phyloP scores from a whole-genome alignment of 2,329 filamentous ascomycete genomes.

The Ophiostoma sp. region DNA sequence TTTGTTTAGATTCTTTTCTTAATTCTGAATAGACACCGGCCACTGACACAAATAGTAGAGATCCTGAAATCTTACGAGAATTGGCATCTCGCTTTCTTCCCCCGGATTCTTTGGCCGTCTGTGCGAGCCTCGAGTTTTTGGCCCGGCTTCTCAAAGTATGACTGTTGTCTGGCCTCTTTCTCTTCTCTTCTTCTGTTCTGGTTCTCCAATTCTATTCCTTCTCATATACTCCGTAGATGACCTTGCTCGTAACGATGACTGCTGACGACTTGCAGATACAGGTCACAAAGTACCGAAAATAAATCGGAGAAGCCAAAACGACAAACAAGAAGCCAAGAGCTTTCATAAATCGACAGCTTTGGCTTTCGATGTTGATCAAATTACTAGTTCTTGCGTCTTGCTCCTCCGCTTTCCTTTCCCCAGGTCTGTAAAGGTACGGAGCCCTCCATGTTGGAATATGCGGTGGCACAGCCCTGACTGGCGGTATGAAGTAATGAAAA shows the following conservation, averaged over 20 bases:
- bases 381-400: background rate
- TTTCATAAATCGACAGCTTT: background rate
- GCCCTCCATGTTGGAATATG: background rate
- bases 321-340: background rate
- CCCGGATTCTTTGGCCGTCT: background rate
- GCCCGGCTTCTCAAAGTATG: background rate
- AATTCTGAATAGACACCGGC: background rate
- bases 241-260: background rate
- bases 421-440: background rate
- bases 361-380: background rate
- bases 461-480: background rate
- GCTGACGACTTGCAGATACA: background rate
- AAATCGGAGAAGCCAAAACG: background rate
- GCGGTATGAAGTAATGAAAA: conserved; percentile 23
- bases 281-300: conserved; percentile 14
- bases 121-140: conserved; percentile 5
- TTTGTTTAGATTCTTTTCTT: background rate
- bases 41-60: background rate
- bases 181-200: background rate
- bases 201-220: background rate
- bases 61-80: background rate
- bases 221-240: no score
- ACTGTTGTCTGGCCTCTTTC: background rate
- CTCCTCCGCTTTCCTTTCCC: background rate
- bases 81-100: background rate